Percentiles rank a stretch among this genome's conserved stretches.
These are phyloP conservation scores for Fibroporia radiculosa DNA, from an alignment of 768 basidiomycete species.

Conservation along the genomic window DNA sequence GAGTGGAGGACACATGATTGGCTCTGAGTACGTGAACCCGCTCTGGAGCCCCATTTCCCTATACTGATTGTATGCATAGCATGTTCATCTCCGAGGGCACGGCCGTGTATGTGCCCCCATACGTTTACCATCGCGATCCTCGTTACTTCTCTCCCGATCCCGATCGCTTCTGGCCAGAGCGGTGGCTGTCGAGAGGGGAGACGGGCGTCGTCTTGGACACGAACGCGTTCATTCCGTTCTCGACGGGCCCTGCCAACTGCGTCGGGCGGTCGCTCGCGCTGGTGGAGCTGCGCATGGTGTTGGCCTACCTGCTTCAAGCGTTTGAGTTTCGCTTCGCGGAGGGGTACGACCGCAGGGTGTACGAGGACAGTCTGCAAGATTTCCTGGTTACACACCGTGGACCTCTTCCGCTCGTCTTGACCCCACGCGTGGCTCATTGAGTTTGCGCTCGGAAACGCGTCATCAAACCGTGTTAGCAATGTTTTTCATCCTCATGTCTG, in stretches of 20 bases:
- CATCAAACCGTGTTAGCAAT: too few species aligned
- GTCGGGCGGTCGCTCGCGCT: conserved; percentile 6
- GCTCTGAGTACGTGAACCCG: conserved; percentile 21
- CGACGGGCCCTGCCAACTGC: conserved; percentile 10
- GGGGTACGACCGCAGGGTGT: conserved; percentile 20
- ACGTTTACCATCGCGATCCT: conserved; percentile 33
- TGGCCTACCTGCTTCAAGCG: conserved; percentile 3
- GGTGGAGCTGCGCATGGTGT: conserved; percentile 8
- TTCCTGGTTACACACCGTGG: conserved; percentile 22
- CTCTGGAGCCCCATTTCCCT: background rate
- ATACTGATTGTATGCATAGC: background rate
- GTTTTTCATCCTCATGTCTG: too few species aligned
- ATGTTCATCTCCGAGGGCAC: conserved; percentile 16
- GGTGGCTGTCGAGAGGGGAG: conserved; percentile 24
- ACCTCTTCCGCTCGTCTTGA: conserved; percentile 13
- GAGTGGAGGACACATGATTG: conserved; percentile 27
- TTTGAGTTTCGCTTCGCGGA: conserved; percentile 8
- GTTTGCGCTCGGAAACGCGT: too few species aligned
- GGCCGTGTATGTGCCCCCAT: conserved; percentile 27
- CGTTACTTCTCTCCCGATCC: conserved; percentile 36
- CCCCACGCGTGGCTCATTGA: too few species aligned
- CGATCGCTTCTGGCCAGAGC: conserved; percentile 33
- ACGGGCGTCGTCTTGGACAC: background rate
- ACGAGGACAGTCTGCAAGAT: conserved; percentile 23
- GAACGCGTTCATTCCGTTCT: conserved; percentile 11